Base-by-base conservation (phyloP, 805 yeast genomes). In the Schwanniomyces vanrijiae region DNA sequence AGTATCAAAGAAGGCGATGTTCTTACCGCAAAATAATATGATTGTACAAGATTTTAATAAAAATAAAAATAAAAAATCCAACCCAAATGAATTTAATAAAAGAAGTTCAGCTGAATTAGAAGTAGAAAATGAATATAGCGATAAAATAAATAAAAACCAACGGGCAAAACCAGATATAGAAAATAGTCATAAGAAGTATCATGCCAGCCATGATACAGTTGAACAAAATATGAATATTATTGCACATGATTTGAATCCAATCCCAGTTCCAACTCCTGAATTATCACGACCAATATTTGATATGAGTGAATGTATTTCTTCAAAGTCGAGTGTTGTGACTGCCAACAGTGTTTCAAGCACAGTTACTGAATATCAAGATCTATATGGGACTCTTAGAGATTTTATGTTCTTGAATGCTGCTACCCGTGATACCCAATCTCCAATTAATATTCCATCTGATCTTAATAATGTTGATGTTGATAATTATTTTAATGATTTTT, bases 361-460 rank as follows among this genome's bases (percentile, higher is more conserved):
- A 13, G 11, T 22, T 9, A 4, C 31, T n/a, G 41, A 38, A 38
- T 38, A 38, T 24, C 29, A 38, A 38, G 41, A 38, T 5, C 14
- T 38, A 26, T 38, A 38, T 22, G 35, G 35, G 10, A 31, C 19
- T 16, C 35, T 31, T 31, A 14, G 35, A 11, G 41, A 22, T 22
- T 22, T 40, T n/a, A 29, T 29, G 37, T 40, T 40, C 21, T 18
- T 40, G 4, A 40, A 40, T 29, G 43, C 43, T 28, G 43, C 35
- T 1, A 14, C 43, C 10, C 20, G 24, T 7, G 43, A 21, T 16
- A 24, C 43, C 3, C 35, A 31, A 7, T 31, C 41, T 20, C 29
- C 41, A n/a, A 26, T 38, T 14, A 29, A 22, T 5, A 38, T 38
- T 10, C 41, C 41, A 13, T 24, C 28, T 10, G 41, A 21, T 14